Evolutionary conservation across 2,329 filamentous ascomycete genomes (phyloP).

Genomic region (Calycina herbarum): DNA sequence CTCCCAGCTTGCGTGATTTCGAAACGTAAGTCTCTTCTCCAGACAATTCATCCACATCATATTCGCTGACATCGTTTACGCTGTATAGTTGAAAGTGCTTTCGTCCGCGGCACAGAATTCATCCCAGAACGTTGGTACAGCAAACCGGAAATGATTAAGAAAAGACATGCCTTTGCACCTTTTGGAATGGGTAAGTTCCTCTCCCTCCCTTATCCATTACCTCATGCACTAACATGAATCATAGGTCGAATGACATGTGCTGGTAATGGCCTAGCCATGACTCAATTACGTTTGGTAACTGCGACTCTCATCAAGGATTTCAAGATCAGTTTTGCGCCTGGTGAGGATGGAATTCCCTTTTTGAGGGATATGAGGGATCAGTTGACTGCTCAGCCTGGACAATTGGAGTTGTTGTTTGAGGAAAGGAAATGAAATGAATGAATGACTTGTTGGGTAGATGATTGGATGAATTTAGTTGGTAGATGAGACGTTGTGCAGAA

Average conservation of each 20-base stretch:
- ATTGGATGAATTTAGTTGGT: too few species aligned
- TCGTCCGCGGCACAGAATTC: constrained; percentile 8
- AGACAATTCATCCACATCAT: not conserved
- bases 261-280: constrained; percentile 10
- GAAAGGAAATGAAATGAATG: not conserved
- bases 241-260: constrained; percentile 12
- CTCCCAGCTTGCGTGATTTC: constrained; percentile 3
- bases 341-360: constrained; percentile 8
- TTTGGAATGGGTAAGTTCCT: constrained; percentile 4
- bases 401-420: not conserved
- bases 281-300: constrained; percentile 9
- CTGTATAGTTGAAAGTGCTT: not conserved
- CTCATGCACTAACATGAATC: not conserved
- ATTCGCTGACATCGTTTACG: not conserved
- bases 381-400: constrained; percentile 11
- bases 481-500: too few species aligned
- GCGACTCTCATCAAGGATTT: constrained; percentile 6
- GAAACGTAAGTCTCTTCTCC: not conserved
- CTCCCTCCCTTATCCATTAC: not conserved
- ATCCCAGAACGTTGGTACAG: constrained; percentile 15
- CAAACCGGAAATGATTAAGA: constrained; percentile 4
- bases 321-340: constrained; percentile 12
- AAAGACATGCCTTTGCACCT: constrained; percentile 3
- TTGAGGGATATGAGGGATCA: constrained; percentile 10
- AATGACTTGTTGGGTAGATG: not conserved